Evolutionary conservation across 2,329 filamentous ascomycete genomes (phyloP).

Genomic region (Verticillium tricorpus): DNA sequence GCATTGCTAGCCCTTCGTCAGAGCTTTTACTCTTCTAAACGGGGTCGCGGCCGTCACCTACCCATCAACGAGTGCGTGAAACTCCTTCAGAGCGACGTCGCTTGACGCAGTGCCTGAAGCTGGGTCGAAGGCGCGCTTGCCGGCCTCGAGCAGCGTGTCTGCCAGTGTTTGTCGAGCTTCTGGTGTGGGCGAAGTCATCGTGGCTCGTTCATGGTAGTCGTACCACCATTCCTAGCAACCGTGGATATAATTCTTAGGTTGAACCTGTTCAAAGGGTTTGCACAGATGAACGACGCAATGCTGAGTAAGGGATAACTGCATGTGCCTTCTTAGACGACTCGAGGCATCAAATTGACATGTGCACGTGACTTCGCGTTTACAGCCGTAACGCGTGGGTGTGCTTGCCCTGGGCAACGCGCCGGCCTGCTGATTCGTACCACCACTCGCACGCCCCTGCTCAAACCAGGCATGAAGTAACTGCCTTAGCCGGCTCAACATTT

Average conservation of each 20-base stretch:
- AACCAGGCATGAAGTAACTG: not conserved
- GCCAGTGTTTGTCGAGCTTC: conserved; percentile 16
- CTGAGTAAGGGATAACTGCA: too few species aligned
- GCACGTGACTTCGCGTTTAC: too few species aligned
- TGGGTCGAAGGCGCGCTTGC: conserved; percentile 46
- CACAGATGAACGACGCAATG: too few species aligned
- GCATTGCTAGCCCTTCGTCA: not conserved
- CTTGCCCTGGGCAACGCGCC: not conserved
- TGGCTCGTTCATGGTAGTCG: not conserved
- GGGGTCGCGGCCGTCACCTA: conserved; percentile 21
- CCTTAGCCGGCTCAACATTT: not conserved
- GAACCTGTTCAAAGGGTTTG: not conserved
- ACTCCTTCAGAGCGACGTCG: conserved; percentile 30
- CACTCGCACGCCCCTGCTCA: not conserved
- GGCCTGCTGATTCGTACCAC: too few species aligned
- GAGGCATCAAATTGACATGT: too few species aligned
- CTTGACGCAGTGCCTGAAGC: conserved; percentile 26
- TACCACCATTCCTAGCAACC: not conserved
- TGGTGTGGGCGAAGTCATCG: conserved; percentile 8
- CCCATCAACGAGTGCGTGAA: conserved; percentile 45
- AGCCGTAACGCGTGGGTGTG: not conserved
- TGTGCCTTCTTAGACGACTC: too few species aligned
- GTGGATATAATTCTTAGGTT: not conserved
- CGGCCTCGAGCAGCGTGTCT: conserved; percentile 31
- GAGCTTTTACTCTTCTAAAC: not conserved